A percentile compares a stretch with the other conserved stretches of the same genome.
Conservation (phyloP, 192 early-diverging fungal species). For the Mortierella alpina region DNA sequence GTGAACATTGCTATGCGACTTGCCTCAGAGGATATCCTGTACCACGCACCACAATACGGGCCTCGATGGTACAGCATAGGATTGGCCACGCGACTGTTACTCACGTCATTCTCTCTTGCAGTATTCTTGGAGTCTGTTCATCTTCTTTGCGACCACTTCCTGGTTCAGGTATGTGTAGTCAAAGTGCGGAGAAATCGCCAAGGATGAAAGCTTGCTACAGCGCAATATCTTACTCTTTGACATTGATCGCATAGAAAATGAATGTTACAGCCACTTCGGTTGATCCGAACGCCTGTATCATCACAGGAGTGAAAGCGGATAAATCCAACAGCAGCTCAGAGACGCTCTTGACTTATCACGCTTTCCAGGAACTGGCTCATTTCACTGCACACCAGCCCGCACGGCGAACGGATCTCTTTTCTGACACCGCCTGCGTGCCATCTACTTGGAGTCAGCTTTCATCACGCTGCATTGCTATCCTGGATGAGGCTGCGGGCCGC, state of each 20-base stretch:
- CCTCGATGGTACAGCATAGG: conserved; percentile 47
- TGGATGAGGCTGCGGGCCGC: conserved; percentile 20
- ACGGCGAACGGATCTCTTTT: conserved; percentile 30
- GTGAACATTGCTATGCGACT: conserved; percentile 32
- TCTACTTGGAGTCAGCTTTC: conserved; percentile 45
- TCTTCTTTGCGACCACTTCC: conserved; percentile 38
- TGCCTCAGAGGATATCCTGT: conserved; percentile 24
- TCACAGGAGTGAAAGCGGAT: conserved; percentile 36
- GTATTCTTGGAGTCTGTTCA: conserved; percentile 41
- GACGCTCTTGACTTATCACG: conserved; percentile 38
- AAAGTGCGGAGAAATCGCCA: too few relatives aligned
- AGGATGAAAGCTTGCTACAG: background rate
- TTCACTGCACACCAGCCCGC: conserved; percentile 15
- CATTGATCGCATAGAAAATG: conserved; percentile 33
- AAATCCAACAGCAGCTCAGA: conserved; percentile 25
- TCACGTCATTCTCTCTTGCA: conserved; percentile 17
- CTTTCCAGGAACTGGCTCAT: conserved; percentile 39
- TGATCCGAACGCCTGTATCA: conserved; percentile 39
- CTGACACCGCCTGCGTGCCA: conserved; percentile 18
- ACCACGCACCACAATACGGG: conserved; percentile 39
- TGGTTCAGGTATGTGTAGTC: conserved; percentile 17
- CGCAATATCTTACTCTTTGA: background rate
- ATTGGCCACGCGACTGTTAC: conserved; percentile 17
- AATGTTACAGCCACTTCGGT: conserved; percentile 24
- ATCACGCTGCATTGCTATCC: conserved; percentile 14